phyloP scores from a whole-genome alignment of 192 early-diverging fungal species.

The Entomortierella chlamydospora region DNA sequence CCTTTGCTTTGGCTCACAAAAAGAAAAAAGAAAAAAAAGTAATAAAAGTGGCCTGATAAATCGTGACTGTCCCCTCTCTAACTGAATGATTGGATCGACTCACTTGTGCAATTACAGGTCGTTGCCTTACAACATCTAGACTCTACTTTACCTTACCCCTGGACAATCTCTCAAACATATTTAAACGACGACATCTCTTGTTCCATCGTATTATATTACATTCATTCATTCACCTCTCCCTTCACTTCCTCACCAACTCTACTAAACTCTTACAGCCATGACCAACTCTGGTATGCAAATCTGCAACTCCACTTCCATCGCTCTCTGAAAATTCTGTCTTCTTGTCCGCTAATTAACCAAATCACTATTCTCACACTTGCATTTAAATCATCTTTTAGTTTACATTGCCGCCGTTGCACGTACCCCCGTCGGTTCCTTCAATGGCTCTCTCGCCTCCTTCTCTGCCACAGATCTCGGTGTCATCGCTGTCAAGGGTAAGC shows the following conservation, averaged over 20 bases:
- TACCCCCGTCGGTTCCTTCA: constrained; percentile 93
- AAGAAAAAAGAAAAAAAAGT: neutral
- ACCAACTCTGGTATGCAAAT: constrained; percentile 21
- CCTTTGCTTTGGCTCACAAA: neutral
- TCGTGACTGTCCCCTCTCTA: neutral
- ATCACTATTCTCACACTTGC: constrained; percentile 1
- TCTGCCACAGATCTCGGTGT: constrained; percentile 87
- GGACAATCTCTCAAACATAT: too few relatives aligned
- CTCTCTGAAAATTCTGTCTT: neutral
- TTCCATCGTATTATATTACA: too few relatives aligned
- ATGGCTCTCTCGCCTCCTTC: constrained; percentile 87
- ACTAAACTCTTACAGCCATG: constrained; percentile 6
- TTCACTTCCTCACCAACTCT: too few relatives aligned
- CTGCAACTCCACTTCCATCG: constrained; percentile 4
- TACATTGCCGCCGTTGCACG: constrained; percentile 93
- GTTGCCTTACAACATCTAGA: too few relatives aligned
- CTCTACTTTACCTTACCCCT: too few relatives aligned
- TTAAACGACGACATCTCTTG: neutral
- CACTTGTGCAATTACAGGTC: too few relatives aligned
- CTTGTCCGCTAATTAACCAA: neutral
- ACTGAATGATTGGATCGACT: too few relatives aligned
- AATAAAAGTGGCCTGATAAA: constrained; percentile 20
- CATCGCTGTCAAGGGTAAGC: constrained; percentile 85
- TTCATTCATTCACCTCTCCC: too few relatives aligned
- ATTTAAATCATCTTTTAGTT: constrained; percentile 69